These are phyloP conservation scores for Paraphaeosphaeria minitans DNA, from an alignment of 2,329 filamentous ascomycete species.

Conservation along the genomic window DNA sequence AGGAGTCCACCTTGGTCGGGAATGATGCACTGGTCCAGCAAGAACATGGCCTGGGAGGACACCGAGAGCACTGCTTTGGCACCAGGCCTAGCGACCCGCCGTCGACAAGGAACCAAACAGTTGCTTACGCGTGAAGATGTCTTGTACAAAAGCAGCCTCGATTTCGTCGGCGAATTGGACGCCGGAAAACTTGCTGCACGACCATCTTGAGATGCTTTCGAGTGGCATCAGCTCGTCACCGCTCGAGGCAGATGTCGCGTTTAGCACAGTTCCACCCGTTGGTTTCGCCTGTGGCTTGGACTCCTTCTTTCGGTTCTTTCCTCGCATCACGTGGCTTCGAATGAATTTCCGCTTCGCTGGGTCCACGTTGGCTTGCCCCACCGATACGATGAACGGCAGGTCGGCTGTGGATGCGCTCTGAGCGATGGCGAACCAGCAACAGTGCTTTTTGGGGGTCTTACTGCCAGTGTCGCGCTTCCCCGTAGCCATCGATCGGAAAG, in stretches of 20 bases:
- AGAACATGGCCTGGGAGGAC: background rate
- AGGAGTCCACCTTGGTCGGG: background rate
- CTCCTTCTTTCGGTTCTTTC: background rate
- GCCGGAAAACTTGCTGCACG: background rate
- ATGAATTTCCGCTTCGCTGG: background rate
- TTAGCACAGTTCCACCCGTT: background rate
- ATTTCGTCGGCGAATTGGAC: conserved; percentile 1
- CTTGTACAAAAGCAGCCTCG: background rate
- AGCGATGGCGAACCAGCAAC: background rate
- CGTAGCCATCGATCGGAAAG: background rate
- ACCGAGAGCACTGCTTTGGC: background rate
- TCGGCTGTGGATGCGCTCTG: background rate
- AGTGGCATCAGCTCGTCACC: no score
- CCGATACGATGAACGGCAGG: conserved; percentile 2
- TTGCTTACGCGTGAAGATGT: background rate
- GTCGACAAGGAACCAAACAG: background rate
- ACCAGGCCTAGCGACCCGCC: background rate
- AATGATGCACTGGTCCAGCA: conserved; percentile 5
- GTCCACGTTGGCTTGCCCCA: background rate
- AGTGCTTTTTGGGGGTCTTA: background rate
- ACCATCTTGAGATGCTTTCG: background rate
- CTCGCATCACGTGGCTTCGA: conserved; percentile 4
- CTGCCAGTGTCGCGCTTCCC: background rate
- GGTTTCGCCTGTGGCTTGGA: no score
- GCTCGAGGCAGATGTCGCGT: background rate